These are phyloP conservation scores for Nakazawaea siamensis DNA, from an alignment of 805 yeast genomes.

Conservation along the genomic window DNA sequence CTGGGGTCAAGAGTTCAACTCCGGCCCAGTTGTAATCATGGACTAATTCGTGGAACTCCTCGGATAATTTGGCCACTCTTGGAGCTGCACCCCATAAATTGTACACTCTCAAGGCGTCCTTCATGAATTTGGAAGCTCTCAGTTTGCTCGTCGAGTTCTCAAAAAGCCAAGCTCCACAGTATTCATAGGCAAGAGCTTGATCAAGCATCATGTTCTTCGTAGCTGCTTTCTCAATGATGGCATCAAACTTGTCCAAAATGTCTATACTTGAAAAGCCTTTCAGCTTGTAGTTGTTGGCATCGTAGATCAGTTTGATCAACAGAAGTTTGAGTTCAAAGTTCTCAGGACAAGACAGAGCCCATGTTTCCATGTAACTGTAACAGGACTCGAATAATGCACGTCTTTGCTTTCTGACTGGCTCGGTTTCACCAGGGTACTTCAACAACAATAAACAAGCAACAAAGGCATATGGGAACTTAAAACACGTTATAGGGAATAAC, in stretches of 20 bases:
- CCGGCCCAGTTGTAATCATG: conserved; percentile 26
- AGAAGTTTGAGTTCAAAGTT: conserved; percentile 30
- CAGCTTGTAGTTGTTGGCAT: conserved; percentile 14
- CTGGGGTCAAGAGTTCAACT: conserved; percentile 9
- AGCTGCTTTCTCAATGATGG: conserved; percentile 31
- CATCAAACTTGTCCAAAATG: conserved; percentile 35
- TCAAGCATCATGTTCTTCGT: conserved; percentile 25
- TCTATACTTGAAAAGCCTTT: conserved; percentile 23
- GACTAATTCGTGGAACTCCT: conserved; percentile 21
- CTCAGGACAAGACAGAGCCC: conserved; percentile 27
- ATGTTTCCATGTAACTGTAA: conserved; percentile 21
- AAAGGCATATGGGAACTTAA: conserved; percentile 10
- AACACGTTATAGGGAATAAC: conserved; percentile 3
- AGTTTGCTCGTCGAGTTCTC: conserved; percentile 17
- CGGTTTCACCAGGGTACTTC: conserved; percentile 13
- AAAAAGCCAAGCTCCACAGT: conserved; percentile 34
- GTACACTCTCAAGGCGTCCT: conserved; percentile 27
- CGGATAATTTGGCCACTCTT: conserved; percentile 19
- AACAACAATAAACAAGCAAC: conserved; percentile 12
- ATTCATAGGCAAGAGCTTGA: conserved; percentile 29
- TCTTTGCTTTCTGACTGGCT: conserved; percentile 13
- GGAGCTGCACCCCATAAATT: conserved; percentile 21
- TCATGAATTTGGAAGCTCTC: conserved; percentile 28
- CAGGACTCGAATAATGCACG: conserved; percentile 15
- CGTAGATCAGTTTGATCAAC: conserved; percentile 25